Percentiles rank a stretch among this genome's conserved stretches.
Evolutionary conservation across 192 early-diverging fungal genomes (phyloP).

Genomic region (Coemansia sp.): DNA sequence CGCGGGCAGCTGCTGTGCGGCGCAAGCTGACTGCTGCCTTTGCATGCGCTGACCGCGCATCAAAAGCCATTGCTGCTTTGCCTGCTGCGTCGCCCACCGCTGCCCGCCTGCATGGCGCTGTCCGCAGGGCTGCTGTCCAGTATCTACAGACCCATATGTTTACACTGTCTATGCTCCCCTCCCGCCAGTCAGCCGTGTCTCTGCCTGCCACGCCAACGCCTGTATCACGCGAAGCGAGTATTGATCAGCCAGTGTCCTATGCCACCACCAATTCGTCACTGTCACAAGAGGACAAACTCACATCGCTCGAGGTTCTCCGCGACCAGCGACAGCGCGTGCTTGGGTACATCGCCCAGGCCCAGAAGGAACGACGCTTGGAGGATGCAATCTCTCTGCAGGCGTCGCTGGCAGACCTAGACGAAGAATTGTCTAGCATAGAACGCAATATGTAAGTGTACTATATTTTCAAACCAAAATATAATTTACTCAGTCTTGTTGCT

Average conservation of each 20-base stretch:
- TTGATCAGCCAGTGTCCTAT: not conserved
- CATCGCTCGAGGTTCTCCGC: constrained; percentile 57
- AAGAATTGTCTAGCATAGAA: constrained; percentile 58
- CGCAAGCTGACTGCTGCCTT: constrained; percentile 67
- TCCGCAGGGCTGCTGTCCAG: constrained; percentile 61
- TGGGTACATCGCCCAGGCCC: constrained; percentile 65
- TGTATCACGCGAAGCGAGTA: not conserved
- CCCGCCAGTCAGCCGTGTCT: not conserved
- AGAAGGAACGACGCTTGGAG: constrained; percentile 64
- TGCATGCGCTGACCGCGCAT: constrained; percentile 58
- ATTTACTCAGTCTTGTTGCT: not conserved
- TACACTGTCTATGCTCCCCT: constrained; percentile 67
- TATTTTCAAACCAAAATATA: constrained; percentile 1
- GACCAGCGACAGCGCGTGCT: constrained; percentile 66
- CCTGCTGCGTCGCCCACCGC: constrained; percentile 50
- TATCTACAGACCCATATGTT: constrained; percentile 79
- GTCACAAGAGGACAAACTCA: constrained; percentile 27
- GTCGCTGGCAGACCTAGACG: constrained; percentile 62
- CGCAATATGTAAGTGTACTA: constrained; percentile 24
- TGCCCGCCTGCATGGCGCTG: constrained; percentile 61
- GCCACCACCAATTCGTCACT: not conserved
- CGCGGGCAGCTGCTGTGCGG: constrained; percentile 59
- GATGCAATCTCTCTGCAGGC: constrained; percentile 63
- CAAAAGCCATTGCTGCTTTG: constrained; percentile 59
- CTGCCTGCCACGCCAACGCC: constrained; percentile 4